A percentile compares a stretch with the other conserved stretches of the same genome.
phyloP scores from a whole-genome alignment of 2,329 filamentous ascomycete genomes.

The Colletotrichum cereale region DNA sequence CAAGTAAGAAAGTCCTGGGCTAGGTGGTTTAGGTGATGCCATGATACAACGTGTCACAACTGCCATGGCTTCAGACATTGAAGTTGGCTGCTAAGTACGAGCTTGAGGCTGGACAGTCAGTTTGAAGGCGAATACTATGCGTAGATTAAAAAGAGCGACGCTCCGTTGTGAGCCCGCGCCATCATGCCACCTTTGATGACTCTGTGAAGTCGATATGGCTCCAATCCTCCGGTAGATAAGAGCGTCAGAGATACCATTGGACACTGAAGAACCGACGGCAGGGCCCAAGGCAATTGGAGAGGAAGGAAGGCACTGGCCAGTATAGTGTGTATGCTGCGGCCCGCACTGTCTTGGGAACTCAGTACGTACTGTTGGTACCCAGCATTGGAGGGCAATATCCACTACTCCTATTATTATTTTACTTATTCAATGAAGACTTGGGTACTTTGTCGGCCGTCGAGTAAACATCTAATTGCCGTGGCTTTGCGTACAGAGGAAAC shows the following conservation, averaged over 20 bases:
- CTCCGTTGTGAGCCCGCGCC: background rate
- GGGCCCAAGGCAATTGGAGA: background rate
- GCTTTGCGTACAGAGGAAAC: background rate
- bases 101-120: background rate
- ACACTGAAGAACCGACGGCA: background rate
- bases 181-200: background rate
- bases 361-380: background rate
- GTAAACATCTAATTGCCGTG: background rate
- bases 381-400: no score
- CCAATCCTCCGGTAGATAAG: no score
- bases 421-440: background rate
- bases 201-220: background rate
- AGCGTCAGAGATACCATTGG: background rate
- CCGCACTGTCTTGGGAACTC: background rate
- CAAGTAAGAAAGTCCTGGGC: background rate
- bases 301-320: background rate
- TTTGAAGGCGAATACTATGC: no score
- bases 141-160: background rate
- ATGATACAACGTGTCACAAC: background rate
- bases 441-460: background rate
- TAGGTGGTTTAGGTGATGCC: background rate
- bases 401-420: no score
- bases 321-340: background rate
- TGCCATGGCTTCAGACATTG: slow-evolving; percentile 1
- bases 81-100: background rate